Evolutionary conservation across 2,329 filamentous ascomycete species (phyloP).

Genomic region (Akanthomyces muscarius): DNA sequence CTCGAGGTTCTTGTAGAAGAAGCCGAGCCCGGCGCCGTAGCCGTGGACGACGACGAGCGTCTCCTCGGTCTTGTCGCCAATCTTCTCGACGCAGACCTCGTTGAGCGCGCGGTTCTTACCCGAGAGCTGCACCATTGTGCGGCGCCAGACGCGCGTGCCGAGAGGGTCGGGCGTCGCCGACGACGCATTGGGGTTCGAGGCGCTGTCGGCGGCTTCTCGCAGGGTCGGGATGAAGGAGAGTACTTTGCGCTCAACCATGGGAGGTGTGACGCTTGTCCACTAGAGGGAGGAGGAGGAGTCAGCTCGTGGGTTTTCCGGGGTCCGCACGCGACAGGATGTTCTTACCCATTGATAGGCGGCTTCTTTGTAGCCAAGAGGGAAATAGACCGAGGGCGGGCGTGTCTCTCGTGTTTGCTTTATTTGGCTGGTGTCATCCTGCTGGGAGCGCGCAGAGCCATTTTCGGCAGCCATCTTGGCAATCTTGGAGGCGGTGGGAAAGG

Average conservation of each 20-base stretch:
- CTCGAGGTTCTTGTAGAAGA: conserved; percentile 99
- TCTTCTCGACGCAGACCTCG: conserved; percentile 84
- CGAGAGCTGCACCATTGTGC: conserved; percentile 75
- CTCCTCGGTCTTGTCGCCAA: conserved; percentile 74
- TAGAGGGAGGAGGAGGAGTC: conserved; percentile 31
- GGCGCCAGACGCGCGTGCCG: conserved; percentile 81
- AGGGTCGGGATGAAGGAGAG: conserved; percentile 82
- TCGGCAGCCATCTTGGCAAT: conserved; percentile 33
- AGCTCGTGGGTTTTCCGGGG: neutral
- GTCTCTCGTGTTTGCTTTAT: conserved; percentile 27
- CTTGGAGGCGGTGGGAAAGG: conserved; percentile 22
- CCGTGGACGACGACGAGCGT: conserved; percentile 95
- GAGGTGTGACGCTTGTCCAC: conserved; percentile 84
- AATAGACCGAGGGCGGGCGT: conserved; percentile 46
- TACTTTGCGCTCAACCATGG: conserved; percentile 81
- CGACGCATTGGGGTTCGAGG: conserved; percentile 39
- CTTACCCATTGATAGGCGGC: conserved; percentile 84
- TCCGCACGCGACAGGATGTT: neutral
- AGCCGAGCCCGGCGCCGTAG: conserved; percentile 91
- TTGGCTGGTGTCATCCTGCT: conserved; percentile 23
- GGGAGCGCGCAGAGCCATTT: conserved; percentile 24
- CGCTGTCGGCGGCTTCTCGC: conserved; percentile 67
- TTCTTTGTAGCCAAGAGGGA: conserved; percentile 88
- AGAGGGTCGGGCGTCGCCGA: conserved; percentile 65
- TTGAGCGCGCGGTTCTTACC: conserved; percentile 87